These are phyloP conservation scores for Hypoxylon subgilvum DNA, from an alignment of 495 filamentous ascomycete species.

Conservation along the genomic window DNA sequence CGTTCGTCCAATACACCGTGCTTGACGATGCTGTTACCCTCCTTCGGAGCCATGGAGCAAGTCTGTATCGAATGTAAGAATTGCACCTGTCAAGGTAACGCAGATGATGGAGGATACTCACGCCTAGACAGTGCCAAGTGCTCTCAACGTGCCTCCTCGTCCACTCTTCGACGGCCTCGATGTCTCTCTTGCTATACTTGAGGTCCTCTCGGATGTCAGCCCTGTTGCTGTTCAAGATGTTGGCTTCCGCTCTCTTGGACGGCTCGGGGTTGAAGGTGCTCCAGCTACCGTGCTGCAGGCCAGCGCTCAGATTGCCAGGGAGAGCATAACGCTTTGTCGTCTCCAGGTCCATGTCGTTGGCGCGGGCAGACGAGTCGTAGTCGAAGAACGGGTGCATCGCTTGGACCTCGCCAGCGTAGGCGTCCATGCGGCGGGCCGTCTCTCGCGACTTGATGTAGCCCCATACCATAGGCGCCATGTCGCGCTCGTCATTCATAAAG, in stretches of 20 bases:
- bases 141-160: constrained; percentile 77
- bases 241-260: constrained; percentile 54
- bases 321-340: constrained; percentile 78
- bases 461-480: constrained; percentile 87
- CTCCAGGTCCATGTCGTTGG: constrained; percentile 73
- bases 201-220: constrained; percentile 66
- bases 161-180: constrained; percentile 77
- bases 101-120: constrained; percentile 38
- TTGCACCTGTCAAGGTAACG: not conserved
- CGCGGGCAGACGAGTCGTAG: constrained; percentile 69
- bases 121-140: constrained; percentile 73
- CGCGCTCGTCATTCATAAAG: constrained; percentile 84
- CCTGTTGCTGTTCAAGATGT: constrained; percentile 57
- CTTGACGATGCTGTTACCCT: constrained; percentile 80
- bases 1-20: constrained; percentile 81
- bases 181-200: constrained; percentile 70
- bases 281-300: constrained; percentile 65
- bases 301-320: constrained; percentile 73
- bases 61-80: constrained; percentile 56
- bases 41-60: constrained; percentile 79
- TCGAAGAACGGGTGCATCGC: constrained; percentile 70
- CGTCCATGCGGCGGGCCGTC: constrained; percentile 77
- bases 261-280: constrained; percentile 46
- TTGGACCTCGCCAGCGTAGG: constrained; percentile 79
- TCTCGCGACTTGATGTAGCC: constrained; percentile 86